Evolutionary conservation across 176 grass and related monocot species (phyloP), one percentile per base, ranked within the genome.

Genomic region (Chloris gayana): DNA sequence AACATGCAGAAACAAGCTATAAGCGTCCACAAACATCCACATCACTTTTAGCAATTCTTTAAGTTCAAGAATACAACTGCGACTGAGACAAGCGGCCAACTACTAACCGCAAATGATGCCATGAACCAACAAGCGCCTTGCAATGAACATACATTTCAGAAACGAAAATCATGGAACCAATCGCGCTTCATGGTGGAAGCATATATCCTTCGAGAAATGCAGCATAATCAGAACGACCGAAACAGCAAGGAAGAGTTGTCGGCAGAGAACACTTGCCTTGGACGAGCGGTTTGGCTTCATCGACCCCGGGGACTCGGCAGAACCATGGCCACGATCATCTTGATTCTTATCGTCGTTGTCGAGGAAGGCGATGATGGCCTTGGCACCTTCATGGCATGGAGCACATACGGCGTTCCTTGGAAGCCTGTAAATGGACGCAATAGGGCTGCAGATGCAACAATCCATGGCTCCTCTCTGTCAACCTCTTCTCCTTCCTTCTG

Each of bases 401-500:
- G 79, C 47, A 30, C 94, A 97, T 66, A 97, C 75, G 82, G 76
- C 17, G 73, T 94, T 98, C 74, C 95, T 93, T 0, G 95, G 92
- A 69, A 82, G 95, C 73, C 88, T 94, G 83, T 93, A 98, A 33
- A 87, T 32, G 54, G 75, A 72, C 1, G 78, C 88, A 84, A 91
- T 73, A 62, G 92, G 92, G 63, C 95, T 90, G 72, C 95, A 98
- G 57, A 98, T 87, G 90, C 95, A 98, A 76, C 95, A 98, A 72
- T 98, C 95, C 92, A 98, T 98, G 77, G 7, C 27, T 29, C 5
- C 35, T 37, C 35, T 37, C 35, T 37, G 35, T 35, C 35, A 3
- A 4, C 35, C 35, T 37, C 12, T 33, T 45, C n/a, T 34, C 3
- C 25, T 14, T 51, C 29, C 33, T 78, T 66, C 56, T 92, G 14